These are phyloP conservation scores for Pseudogymnoascus sp. DNA, from an alignment of 2,329 filamentous ascomycete species.

Conservation along the genomic window DNA sequence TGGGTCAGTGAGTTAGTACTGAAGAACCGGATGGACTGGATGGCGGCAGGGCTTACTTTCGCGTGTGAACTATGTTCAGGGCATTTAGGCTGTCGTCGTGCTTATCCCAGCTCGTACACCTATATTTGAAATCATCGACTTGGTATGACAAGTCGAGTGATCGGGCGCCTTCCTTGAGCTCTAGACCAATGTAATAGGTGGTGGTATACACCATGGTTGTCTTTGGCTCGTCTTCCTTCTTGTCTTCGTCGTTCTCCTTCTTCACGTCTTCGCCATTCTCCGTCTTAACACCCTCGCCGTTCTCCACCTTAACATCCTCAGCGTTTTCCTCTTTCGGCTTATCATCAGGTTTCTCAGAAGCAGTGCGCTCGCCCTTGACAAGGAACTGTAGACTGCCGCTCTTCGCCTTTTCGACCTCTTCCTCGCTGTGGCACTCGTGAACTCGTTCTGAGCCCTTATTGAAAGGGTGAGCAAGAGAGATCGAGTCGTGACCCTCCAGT, in stretches of 20 bases:
- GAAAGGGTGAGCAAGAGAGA: conserved; percentile 81
- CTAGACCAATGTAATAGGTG: conserved; percentile 89
- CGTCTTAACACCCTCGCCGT: conserved; percentile 32
- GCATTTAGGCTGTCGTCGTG: conserved; percentile 71
- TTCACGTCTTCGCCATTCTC: conserved; percentile 30
- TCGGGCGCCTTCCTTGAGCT: conserved; percentile 64
- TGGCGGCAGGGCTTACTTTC: conserved; percentile 57
- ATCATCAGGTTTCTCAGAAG: conserved; percentile 22
- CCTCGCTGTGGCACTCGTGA: conserved; percentile 59
- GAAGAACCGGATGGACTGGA: neutral
- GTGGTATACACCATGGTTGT: conserved; percentile 63
- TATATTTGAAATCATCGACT: conserved; percentile 78
- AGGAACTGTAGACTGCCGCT: conserved; percentile 56
- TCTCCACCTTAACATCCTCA: conserved; percentile 36
- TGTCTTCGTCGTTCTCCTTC: conserved; percentile 32
- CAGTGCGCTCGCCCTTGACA: conserved; percentile 30
- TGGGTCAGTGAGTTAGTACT: conserved; percentile 20
- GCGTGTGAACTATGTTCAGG: conserved; percentile 65
- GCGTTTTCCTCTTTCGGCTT: conserved; percentile 30
- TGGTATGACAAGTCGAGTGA: conserved; percentile 72
- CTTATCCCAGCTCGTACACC: conserved; percentile 67
- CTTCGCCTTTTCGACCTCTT: conserved; percentile 55
- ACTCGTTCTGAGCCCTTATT: conserved; percentile 85
- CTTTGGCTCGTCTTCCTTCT: conserved; percentile 26
- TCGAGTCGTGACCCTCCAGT: conserved; percentile 71